Conservation (phyloP, 257 asterid genomes). For the Solanum corneliomulleri region DNA sequence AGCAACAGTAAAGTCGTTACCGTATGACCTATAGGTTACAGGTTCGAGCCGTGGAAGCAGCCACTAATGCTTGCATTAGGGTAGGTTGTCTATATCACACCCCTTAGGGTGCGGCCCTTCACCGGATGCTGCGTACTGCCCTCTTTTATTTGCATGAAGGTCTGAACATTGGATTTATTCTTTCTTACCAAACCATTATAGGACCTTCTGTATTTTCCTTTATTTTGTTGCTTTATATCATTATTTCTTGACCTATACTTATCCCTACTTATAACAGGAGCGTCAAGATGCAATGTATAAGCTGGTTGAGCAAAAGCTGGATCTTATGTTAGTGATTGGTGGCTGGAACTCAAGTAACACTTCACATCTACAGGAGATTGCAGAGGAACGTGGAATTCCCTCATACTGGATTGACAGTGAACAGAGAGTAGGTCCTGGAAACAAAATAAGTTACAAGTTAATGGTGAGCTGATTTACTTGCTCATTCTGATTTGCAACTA, state of each 20-base stretch:
- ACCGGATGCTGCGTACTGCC: neutral
- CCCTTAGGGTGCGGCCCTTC: neutral
- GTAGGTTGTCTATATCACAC: neutral
- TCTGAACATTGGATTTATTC: neutral
- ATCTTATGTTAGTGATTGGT: constrained; percentile 89
- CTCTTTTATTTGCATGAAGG: neutral
- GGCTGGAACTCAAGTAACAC: constrained; percentile 99
- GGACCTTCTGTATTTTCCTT: neutral
- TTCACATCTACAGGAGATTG: constrained; percentile 91
- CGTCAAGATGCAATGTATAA: constrained; percentile 99
- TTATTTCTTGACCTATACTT: neutral
- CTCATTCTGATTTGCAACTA: neutral
- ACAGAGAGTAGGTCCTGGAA: constrained; percentile 88
- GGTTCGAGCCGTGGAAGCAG: neutral
- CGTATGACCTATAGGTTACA: neutral
- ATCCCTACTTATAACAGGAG: constrained; percentile 37
- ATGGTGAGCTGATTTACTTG: constrained; percentile 35
- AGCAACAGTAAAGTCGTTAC: neutral
- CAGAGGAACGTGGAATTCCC: constrained; percentile 87
- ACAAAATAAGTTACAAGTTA: constrained; percentile 68
- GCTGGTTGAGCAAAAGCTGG: constrained; percentile 64
- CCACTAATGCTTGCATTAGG: neutral
- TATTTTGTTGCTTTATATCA: neutral
- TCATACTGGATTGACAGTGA: constrained; percentile 92
- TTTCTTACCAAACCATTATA: neutral